phyloP scores from a whole-genome alignment of 176 grass and related monocot genomes.

The Saccharum spontaneum region DNA sequence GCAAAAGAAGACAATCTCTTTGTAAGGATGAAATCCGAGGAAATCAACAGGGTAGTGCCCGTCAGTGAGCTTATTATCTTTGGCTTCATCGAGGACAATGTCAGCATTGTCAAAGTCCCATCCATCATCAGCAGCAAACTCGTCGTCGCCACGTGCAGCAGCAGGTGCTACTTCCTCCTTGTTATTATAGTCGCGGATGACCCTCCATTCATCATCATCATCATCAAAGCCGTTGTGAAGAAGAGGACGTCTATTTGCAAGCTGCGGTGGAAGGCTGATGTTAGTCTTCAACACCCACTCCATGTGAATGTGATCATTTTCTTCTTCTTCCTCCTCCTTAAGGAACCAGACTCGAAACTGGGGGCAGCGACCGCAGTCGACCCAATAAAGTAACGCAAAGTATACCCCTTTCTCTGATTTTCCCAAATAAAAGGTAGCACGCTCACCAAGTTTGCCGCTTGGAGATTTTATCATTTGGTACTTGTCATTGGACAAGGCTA shows the following conservation, averaged over 20 bases:
- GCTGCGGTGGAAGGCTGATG: neutral
- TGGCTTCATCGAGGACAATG: neutral
- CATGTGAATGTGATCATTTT: neutral
- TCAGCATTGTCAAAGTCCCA: neutral
- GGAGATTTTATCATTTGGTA: conserved; percentile 1
- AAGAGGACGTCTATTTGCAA: neutral
- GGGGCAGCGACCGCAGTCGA: neutral
- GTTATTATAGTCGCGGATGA: too few species aligned
- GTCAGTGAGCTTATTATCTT: too few species aligned
- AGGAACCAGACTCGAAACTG: neutral
- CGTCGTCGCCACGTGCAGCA: neutral
- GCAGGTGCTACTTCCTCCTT: neutral
- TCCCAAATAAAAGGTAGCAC: neutral
- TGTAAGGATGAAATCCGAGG: conserved; percentile 17
- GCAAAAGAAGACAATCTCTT: conserved; percentile 1
- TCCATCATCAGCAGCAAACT: neutral
- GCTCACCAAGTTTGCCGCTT: neutral
- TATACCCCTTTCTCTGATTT: neutral
- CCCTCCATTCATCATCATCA: neutral
- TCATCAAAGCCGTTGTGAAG: neutral
- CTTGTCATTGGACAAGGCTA: neutral
- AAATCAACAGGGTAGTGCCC: neutral
- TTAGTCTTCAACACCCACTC: conserved; percentile 22
- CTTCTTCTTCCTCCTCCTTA: neutral
- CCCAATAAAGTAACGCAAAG: neutral